Conservation (phyloP, 2,329 filamentous ascomycete genomes). For the Trichoderma sp. region DNA sequence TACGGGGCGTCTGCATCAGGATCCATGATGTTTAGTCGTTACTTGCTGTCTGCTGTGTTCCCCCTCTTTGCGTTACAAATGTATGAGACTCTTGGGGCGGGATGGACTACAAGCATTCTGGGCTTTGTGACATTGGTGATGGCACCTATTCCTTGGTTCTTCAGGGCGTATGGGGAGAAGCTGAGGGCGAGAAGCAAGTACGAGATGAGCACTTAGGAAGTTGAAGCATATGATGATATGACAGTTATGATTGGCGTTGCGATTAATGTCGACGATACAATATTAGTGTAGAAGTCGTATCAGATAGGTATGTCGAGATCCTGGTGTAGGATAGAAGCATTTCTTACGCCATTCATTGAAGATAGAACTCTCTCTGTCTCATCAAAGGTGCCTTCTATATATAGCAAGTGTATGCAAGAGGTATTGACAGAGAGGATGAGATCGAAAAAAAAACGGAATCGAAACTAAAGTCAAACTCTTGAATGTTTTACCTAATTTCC, state of each 20-base stretch:
- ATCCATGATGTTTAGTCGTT: conserved; percentile 34
- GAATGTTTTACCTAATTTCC: neutral
- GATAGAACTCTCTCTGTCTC: neutral
- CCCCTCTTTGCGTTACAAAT: conserved; percentile 41
- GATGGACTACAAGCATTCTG: conserved; percentile 45
- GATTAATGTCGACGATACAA: neutral
- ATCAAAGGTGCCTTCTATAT: neutral
- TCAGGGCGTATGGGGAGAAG: conserved; percentile 27
- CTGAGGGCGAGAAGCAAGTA: conserved; percentile 27
- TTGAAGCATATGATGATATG: neutral
- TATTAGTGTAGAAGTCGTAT: neutral
- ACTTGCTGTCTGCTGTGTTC: conserved; percentile 59
- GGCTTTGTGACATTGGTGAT: conserved; percentile 39
- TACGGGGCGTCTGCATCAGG: conserved; percentile 30
- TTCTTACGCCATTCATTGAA: neutral
- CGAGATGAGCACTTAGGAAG: conserved; percentile 26
- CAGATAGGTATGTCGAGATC: neutral
- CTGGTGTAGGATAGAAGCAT: neutral
- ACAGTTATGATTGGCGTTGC: neutral
- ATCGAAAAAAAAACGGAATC: neutral
- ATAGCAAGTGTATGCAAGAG: neutral
- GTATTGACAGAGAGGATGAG: neutral
- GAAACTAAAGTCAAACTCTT: neutral
- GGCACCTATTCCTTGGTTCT: conserved; percentile 36
- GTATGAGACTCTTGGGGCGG: conserved; percentile 40